Base-by-base conservation (phyloP, 805 yeast species). In the Starmerella ratchasimensis region DNA sequence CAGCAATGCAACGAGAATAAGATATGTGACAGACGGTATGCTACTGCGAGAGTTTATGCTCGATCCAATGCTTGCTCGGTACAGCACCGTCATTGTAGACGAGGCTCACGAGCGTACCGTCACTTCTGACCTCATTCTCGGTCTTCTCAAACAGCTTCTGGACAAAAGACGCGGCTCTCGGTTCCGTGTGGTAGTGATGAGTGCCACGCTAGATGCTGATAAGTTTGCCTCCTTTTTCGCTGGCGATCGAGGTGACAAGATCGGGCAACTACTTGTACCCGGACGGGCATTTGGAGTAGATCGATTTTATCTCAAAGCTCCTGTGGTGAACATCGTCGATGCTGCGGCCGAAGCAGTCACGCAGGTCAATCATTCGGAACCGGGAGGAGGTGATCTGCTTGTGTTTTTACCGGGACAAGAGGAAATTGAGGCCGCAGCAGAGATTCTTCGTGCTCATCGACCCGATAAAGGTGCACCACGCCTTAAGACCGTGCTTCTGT, bases 101-200 rank as follows among this genome's bases (percentile, higher is more conserved):
- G 98, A 90, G 63, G 98, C 97, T 3, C 98, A 90, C 63, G 98
- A 90, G 62, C 71, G 98, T 55, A 88, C 97, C 0, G 79, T 90
- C 2, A 61, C 86, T 34, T 84, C 97, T 0, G 98, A 90, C 62
- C 61, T 90, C 48, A 65, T 90, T 15, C 66, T 90, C 63, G 98
- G 97, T 3, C 80, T 90, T 51, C 63, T 90, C 46, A 86, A 84
- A 54, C 70, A 73, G 28, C 61, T 90, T 27, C 51, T 79, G 9
- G 53, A 53, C 7, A 64, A 68, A 31, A 64, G 77, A 37, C 59
- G 73, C 14, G 69, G 69, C 30, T 10, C 21, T 2, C 69, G 70
- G 42, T 67, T 90, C 47, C 69, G 74, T 49, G 65, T 84, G 26
- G 72, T 90, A 5, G 71, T 90, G 47, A 93, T 90, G 95, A 86